phyloP scores from a whole-genome alignment of 805 yeast species.

The Torulaspora gathmanii region DNA sequence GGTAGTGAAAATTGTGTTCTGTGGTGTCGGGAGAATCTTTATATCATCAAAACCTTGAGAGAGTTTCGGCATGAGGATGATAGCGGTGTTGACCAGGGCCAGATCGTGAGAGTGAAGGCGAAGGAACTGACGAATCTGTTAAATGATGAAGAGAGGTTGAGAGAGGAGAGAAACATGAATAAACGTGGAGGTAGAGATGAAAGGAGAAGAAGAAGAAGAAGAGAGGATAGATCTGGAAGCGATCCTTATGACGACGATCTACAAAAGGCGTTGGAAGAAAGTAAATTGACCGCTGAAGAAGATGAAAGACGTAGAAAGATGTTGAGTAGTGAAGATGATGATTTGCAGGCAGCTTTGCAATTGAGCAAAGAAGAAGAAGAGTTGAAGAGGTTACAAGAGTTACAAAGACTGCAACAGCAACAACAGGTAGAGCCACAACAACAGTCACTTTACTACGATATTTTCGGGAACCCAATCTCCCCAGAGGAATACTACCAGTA shows the following conservation, averaged over 20 bases:
- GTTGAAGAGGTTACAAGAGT: constrained; percentile 24
- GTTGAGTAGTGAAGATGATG: constrained; percentile 21
- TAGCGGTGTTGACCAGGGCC: constrained; percentile 76
- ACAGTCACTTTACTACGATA: constrained; percentile 34
- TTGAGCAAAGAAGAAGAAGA: constrained; percentile 30
- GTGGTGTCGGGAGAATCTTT: constrained; percentile 87
- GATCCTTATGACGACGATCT: constrained; percentile 68
- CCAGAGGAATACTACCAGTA: constrained; percentile 36
- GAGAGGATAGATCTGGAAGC: constrained; percentile 25
- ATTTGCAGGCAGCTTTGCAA: constrained; percentile 26
- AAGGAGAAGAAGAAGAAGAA: constrained; percentile 31
- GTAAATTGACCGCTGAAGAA: constrained; percentile 75
- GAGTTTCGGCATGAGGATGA: constrained; percentile 84
- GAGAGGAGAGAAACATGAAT: constrained; percentile 55
- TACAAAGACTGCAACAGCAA: constrained; percentile 25
- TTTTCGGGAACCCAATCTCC: constrained; percentile 36
- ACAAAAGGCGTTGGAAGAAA: constrained; percentile 73
- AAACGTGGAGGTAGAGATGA: constrained; percentile 36
- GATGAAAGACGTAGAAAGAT: constrained; percentile 56
- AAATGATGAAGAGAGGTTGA: constrained; percentile 73
- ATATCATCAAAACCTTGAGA: constrained; percentile 81
- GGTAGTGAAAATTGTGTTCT: constrained; percentile 86
- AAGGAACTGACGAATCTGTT: constrained; percentile 74
- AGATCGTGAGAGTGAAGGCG: constrained; percentile 80
- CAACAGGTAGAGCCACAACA: constrained; percentile 27